phyloP scores from a whole-genome alignment of 768 basidiomycete genomes.

The Bullera alba region DNA sequence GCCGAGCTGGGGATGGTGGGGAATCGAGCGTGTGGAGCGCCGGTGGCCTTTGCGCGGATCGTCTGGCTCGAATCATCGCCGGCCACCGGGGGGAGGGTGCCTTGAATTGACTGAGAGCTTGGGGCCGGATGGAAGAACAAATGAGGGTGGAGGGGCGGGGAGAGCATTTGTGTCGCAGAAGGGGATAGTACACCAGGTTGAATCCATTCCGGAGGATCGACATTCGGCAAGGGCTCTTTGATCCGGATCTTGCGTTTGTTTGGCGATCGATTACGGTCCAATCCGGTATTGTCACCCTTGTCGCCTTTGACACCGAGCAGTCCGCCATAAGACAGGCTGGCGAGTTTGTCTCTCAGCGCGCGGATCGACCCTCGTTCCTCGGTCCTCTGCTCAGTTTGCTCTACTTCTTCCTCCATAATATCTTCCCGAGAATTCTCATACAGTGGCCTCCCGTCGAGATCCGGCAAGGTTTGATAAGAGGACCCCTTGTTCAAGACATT shows the following conservation, averaged over 20 bases:
- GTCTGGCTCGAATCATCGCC: background rate
- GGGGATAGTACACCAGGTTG: slow-evolving; percentile 21
- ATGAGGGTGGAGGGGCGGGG: slow-evolving; percentile 28
- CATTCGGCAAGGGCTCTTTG: background rate
- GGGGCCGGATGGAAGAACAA: slow-evolving; percentile 31
- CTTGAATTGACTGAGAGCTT: background rate
- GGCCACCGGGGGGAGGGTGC: background rate
- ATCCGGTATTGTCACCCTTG: too few species aligned
- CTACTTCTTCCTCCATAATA: background rate
- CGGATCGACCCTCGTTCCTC: slow-evolving; percentile 5
- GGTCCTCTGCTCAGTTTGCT: background rate
- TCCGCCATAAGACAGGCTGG: background rate
- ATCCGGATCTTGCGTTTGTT: slow-evolving; percentile 13
- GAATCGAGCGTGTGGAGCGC: slow-evolving; percentile 1
- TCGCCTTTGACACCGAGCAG: background rate
- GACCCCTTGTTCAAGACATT: background rate
- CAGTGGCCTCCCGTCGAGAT: background rate
- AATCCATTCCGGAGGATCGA: slow-evolving; percentile 28
- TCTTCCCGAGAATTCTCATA: too few species aligned
- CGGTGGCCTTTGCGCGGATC: too few species aligned
- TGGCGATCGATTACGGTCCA: slow-evolving; percentile 9
- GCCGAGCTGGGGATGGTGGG: slow-evolving; percentile 25
- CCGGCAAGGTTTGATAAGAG: slow-evolving; percentile 5
- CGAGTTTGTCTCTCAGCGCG: slow-evolving; percentile 12
- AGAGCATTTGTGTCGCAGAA: slow-evolving; percentile 21